These are phyloP conservation scores for Neotropicomus parvogracilis DNA, from an alignment of 1,284 basidiomycete species.

Conservation along the genomic window DNA sequence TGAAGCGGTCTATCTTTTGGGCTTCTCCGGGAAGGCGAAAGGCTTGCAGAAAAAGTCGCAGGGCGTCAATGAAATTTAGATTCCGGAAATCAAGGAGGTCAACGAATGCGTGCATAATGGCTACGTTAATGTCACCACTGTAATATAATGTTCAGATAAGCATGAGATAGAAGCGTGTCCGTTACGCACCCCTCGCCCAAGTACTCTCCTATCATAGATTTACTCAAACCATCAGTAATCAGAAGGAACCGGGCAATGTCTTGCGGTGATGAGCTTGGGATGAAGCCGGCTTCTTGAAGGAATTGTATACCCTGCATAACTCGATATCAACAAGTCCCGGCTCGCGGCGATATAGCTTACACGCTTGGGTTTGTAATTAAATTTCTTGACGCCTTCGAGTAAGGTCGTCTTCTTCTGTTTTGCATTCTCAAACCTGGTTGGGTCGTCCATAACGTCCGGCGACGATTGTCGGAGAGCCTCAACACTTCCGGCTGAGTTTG, in stretches of 20 bases:
- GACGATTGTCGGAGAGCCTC: constrained; percentile 64
- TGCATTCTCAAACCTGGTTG: constrained; percentile 90
- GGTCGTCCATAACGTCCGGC: constrained; percentile 83
- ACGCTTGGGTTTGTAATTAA: constrained; percentile 97
- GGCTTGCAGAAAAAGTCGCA: constrained; percentile 85
- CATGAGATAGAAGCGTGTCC: neutral
- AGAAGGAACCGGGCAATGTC: constrained; percentile 89
- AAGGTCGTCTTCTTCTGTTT: constrained; percentile 97
- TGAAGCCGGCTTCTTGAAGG: constrained; percentile 87
- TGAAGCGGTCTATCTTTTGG: constrained; percentile 98
- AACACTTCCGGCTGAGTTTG: constrained; percentile 40
- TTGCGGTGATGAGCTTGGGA: constrained; percentile 68
- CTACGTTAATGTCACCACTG: constrained; percentile 84
- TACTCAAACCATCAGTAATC: constrained; percentile 90
- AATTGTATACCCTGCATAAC: constrained; percentile 77
- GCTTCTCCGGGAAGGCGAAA: constrained; percentile 95
- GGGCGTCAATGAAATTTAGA: constrained; percentile 80
- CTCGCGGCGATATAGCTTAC: constrained; percentile 38
- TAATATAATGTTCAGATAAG: constrained; percentile 13
- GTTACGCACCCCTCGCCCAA: constrained; percentile 85
- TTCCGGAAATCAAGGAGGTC: constrained; percentile 85
- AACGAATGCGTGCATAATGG: constrained; percentile 95
- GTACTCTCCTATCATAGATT: constrained; percentile 97
- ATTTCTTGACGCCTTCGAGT: constrained; percentile 94
- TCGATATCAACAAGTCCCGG: constrained; percentile 5